These are phyloP conservation scores for Ganoderma sinense DNA, from an alignment of 1,284 basidiomycete species.

Conservation along the genomic window DNA sequence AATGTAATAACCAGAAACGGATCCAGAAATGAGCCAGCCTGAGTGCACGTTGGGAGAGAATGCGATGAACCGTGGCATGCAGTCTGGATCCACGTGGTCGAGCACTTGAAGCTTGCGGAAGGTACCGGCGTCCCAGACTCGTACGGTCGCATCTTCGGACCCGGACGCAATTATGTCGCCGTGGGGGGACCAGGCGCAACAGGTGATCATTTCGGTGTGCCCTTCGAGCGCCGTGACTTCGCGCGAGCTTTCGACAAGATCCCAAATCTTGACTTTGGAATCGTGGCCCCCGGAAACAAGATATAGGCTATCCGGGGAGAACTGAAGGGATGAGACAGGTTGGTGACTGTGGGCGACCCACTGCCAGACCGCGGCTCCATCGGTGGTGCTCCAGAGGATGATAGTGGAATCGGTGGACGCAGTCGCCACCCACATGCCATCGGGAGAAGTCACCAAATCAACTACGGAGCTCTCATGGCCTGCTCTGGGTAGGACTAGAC, in stretches of 20 bases:
- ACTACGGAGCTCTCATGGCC: background rate
- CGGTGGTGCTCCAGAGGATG: background rate
- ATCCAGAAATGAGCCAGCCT: background rate
- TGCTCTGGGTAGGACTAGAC: background rate
- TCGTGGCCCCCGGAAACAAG: background rate
- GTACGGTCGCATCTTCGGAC: background rate
- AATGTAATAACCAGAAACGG: background rate
- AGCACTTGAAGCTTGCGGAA: background rate
- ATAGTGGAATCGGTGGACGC: background rate
- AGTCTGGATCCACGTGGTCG: no score
- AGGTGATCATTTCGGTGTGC: no score
- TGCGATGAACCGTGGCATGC: slow-evolving; percentile 10
- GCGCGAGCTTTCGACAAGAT: background rate
- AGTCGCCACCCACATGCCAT: background rate
- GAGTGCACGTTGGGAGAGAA: background rate
- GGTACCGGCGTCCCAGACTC: background rate
- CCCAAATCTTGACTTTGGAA: background rate
- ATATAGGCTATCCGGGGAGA: background rate
- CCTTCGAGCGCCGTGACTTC: background rate
- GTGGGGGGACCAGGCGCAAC: background rate
- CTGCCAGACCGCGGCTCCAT: background rate
- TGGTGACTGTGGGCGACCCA: background rate
- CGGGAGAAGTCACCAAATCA: background rate
- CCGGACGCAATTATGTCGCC: background rate
- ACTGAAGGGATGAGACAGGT: background rate